A percentile compares a stretch with the other conserved stretches of the same genome.
These are phyloP conservation scores for Exophiala sp. DNA, from an alignment of 2,329 filamentous ascomycete genomes.

Conservation along the genomic window DNA sequence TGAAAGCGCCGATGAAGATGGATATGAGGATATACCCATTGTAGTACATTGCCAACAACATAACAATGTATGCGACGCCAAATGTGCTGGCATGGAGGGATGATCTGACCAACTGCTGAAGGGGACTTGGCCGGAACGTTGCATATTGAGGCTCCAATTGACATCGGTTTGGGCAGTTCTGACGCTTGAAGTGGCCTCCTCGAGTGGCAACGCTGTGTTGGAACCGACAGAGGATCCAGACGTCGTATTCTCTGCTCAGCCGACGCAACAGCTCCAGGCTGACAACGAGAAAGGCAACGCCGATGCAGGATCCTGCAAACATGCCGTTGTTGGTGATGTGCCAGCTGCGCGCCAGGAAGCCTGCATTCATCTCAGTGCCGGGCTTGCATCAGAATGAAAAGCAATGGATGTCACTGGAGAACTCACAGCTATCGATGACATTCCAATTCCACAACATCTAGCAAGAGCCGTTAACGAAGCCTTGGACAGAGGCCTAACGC, in stretches of 20 bases:
- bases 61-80: constrained; percentile 70
- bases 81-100: constrained; percentile 40
- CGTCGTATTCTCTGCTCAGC: constrained; percentile 64
- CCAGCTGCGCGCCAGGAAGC: constrained; percentile 66
- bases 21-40: constrained; percentile 74
- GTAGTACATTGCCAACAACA: constrained; percentile 62
- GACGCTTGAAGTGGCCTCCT: neutral
- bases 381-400: no score
- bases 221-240: constrained; percentile 39
- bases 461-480: no score
- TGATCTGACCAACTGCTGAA: constrained; percentile 20
- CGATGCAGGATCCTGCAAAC: constrained; percentile 76
- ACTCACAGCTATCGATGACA: no score
- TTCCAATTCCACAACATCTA: no score
- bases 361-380: no score
- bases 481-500: no score
- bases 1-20: constrained; percentile 60
- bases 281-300: constrained; percentile 67
- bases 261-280: constrained; percentile 67
- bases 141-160: neutral
- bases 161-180: constrained; percentile 1
- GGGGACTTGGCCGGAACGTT: constrained; percentile 15
- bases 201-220: neutral
- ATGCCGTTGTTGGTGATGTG: constrained; percentile 61
- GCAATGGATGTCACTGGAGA: neutral